Conservation (phyloP, 2,329 filamentous ascomycete species). For the Botrytis medusae region DNA sequence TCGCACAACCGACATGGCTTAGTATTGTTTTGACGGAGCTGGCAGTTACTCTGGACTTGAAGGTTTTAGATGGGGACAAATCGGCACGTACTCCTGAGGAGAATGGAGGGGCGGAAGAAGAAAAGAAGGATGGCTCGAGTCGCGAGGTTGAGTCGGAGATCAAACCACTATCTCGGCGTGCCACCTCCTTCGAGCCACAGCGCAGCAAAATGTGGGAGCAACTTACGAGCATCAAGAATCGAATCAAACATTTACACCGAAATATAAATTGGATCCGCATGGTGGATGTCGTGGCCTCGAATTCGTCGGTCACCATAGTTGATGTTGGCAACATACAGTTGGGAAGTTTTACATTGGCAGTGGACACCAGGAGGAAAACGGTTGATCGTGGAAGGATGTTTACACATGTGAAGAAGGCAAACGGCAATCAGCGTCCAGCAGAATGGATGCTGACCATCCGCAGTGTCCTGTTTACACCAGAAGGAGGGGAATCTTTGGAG, state of each 20-base stretch:
- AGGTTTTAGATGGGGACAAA: constrained; percentile 56
- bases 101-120: constrained; percentile 34
- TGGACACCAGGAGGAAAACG: constrained; percentile 89
- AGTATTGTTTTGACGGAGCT: constrained; percentile 87
- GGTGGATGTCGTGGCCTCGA: constrained; percentile 83
- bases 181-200: constrained; percentile 38
- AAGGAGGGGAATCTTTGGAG: constrained; percentile 81
- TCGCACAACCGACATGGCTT: constrained; percentile 95
- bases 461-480: constrained; percentile 84
- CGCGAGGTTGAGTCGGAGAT: constrained; percentile 28
- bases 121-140: constrained; percentile 27
- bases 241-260: constrained; percentile 80
- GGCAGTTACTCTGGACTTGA: constrained; percentile 77
- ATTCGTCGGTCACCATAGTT: constrained; percentile 72
- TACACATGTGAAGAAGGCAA: constrained; percentile 69
- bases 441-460: constrained; percentile 91
- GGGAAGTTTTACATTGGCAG: constrained; percentile 78
- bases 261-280: constrained; percentile 86
- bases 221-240: constrained; percentile 77
- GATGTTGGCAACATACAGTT: constrained; percentile 84
- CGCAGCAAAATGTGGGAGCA: constrained; percentile 78
- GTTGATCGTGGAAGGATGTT: constrained; percentile 89
- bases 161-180: constrained; percentile 29
- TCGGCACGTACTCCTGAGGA: constrained; percentile 29
- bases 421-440: constrained; percentile 68